phyloP scores from a whole-genome alignment of 1,284 basidiomycete species.

The Microbotryomycetes sp. region DNA sequence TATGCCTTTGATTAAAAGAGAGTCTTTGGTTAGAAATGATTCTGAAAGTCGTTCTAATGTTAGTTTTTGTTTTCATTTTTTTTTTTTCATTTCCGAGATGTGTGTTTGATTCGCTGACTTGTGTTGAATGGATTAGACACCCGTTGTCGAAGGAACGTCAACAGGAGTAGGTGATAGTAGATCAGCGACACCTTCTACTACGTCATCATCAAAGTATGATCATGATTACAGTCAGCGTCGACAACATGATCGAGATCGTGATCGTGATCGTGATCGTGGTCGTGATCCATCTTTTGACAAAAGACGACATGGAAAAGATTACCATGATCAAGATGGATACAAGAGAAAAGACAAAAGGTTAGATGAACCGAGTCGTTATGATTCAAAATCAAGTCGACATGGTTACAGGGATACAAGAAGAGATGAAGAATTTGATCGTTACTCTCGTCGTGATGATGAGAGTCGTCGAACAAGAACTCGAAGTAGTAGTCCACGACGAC shows the following conservation, averaged over 20 bases:
- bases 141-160: slow-evolving; percentile 1
- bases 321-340: too few relatives aligned
- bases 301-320: slow-evolving; percentile 1
- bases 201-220: slow-evolving; percentile 21
- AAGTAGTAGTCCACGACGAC: too few relatives aligned
- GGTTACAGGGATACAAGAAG: too few relatives aligned
- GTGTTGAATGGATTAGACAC: background rate
- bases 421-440: too few relatives aligned
- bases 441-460: too few relatives aligned
- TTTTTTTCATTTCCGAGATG: background rate
- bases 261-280: slow-evolving; percentile 41
- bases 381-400: too few relatives aligned
- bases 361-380: too few relatives aligned
- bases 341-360: too few relatives aligned
- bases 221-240: slow-evolving; percentile 10
- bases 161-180: slow-evolving; percentile 11
- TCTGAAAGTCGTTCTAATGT: slow-evolving; percentile 11
- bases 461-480: too few relatives aligned
- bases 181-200: slow-evolving; percentile 18
- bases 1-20: slow-evolving; percentile 63
- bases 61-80: slow-evolving; percentile 1
- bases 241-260: slow-evolving; percentile 8
- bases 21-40: slow-evolving; percentile 38
- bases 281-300: slow-evolving; percentile 37
- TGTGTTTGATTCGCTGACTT: background rate